These are phyloP conservation scores for Pleurotus eryngii DNA, from an alignment of 768 basidiomycete genomes.

Conservation along the genomic window DNA sequence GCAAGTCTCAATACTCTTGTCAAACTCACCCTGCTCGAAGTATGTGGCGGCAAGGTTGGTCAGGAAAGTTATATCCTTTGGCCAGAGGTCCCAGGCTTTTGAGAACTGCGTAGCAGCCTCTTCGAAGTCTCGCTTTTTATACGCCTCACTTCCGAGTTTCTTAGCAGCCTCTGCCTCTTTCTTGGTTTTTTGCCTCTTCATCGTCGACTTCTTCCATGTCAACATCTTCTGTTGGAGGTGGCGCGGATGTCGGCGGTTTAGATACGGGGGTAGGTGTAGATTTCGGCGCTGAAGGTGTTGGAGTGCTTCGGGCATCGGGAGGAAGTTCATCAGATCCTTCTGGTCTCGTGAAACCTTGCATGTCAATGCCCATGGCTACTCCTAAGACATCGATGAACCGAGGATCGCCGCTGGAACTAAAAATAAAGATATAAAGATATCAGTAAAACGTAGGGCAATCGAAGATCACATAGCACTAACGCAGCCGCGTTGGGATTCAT, in stretches of 20 bases:
- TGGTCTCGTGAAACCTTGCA: conserved; percentile 76
- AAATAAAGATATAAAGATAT: too few species aligned
- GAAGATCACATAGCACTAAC: conserved; percentile 30
- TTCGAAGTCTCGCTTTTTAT: conserved; percentile 83
- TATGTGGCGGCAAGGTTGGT: conserved; percentile 91
- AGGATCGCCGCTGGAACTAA: conserved; percentile 46
- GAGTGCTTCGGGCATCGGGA: conserved; percentile 29
- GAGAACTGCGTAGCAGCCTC: conserved; percentile 73
- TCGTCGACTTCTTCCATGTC: conserved; percentile 66
- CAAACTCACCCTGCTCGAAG: conserved; percentile 91
- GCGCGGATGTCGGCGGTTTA: neutral
- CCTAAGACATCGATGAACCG: conserved; percentile 94
- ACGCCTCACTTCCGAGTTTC: conserved; percentile 71
- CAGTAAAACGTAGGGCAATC: too few species aligned
- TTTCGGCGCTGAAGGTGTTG: conserved; percentile 32
- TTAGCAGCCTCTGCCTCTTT: conserved; percentile 79
- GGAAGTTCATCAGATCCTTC: conserved; percentile 84
- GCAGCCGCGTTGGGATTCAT: conserved; percentile 64
- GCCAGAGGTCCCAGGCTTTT: conserved; percentile 90
- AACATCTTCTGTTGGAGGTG: conserved; percentile 50
- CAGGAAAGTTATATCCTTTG: conserved; percentile 90
- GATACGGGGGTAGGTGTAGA: conserved; percentile 34
- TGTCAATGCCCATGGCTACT: conserved; percentile 89
- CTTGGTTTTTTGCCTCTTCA: conserved; percentile 69
- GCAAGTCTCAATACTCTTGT: conserved; percentile 86